These are phyloP conservation scores for Tritrichomonas musculus DNA, from an alignment of 208 protist species.

Conservation along the genomic window DNA sequence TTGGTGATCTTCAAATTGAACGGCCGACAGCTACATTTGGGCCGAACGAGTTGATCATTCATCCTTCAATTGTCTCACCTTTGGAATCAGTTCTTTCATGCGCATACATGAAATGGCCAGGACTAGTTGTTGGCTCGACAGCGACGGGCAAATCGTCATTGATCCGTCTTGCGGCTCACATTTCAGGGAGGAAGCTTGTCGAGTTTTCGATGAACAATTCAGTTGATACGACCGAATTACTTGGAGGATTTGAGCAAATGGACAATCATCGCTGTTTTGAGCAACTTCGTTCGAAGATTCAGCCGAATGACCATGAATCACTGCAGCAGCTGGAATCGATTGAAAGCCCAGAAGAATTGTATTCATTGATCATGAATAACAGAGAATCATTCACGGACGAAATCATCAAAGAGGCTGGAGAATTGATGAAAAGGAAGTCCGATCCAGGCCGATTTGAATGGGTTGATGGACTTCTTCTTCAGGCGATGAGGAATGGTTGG, in stretches of 20 bases:
- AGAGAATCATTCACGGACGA: neutral
- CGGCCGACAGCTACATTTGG: neutral
- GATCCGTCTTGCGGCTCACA: slow-evolving; percentile 73
- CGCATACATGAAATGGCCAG: slow-evolving; percentile 79
- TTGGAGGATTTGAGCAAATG: slow-evolving; percentile 95
- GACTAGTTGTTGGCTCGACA: slow-evolving; percentile 80
- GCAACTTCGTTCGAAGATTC: neutral
- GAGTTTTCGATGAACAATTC: slow-evolving; percentile 91
- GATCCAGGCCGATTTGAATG: slow-evolving; percentile 89
- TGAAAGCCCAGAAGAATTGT: neutral
- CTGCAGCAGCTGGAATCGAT: neutral
- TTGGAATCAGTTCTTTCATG: slow-evolving; percentile 72
- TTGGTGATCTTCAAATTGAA: slow-evolving; percentile 34
- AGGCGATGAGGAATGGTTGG: slow-evolving; percentile 72
- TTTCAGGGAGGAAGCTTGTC: slow-evolving; percentile 73
- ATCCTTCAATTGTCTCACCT: slow-evolving; percentile 62
- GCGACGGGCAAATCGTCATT: slow-evolving; percentile 87
- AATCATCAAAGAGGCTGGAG: neutral
- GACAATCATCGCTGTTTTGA: slow-evolving; percentile 26
- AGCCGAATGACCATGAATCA: neutral
- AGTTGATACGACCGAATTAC: slow-evolving; percentile 96
- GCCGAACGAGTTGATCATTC: slow-evolving; percentile 35
- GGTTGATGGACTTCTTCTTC: slow-evolving; percentile 91
- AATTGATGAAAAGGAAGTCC: neutral
- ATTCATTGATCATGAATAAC: neutral